A percentile compares a stretch with the other conserved stretches of the same genome.
Conservation (phyloP, 192 early-diverging fungal species). For the Umbelopsis vinacea region DNA sequence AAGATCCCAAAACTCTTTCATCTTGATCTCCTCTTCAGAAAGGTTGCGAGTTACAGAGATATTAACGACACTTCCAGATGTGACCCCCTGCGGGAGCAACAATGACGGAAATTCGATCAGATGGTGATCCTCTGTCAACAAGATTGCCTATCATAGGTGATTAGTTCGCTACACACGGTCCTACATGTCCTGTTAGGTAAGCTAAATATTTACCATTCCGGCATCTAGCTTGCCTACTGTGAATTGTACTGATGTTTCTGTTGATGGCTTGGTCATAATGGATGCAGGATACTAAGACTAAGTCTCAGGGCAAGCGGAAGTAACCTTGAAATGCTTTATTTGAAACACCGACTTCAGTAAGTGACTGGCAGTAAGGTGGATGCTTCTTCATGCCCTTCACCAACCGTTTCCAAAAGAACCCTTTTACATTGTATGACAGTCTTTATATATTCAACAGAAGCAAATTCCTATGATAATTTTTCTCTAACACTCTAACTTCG, state of each 20-base stretch:
- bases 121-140: constrained; percentile 97
- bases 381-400: neutral
- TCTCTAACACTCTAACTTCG: constrained; percentile 32
- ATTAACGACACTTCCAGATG: constrained; percentile 95
- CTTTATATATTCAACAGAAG: constrained; percentile 2
- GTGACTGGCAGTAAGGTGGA: neutral
- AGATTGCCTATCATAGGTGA: constrained; percentile 61
- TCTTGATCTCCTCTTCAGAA: constrained; percentile 81
- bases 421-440: no score
- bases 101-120: constrained; percentile 97
- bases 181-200: neutral
- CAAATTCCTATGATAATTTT: constrained; percentile 15
- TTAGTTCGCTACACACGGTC: neutral
- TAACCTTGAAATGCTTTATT: no score
- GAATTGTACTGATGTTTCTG: constrained; percentile 68
- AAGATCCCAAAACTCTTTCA: constrained; percentile 80
- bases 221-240: constrained; percentile 96
- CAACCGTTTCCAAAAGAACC: neutral
- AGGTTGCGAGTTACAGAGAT: constrained; percentile 91
- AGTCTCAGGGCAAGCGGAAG: neutral
- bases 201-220: constrained; percentile 66
- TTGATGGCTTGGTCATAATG: neutral
- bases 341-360: no score
- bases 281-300: no score
- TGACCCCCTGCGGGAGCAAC: constrained; percentile 91